Conservation (phyloP, 305 asterid species). For the Fraxinus xanthoxyloides region DNA sequence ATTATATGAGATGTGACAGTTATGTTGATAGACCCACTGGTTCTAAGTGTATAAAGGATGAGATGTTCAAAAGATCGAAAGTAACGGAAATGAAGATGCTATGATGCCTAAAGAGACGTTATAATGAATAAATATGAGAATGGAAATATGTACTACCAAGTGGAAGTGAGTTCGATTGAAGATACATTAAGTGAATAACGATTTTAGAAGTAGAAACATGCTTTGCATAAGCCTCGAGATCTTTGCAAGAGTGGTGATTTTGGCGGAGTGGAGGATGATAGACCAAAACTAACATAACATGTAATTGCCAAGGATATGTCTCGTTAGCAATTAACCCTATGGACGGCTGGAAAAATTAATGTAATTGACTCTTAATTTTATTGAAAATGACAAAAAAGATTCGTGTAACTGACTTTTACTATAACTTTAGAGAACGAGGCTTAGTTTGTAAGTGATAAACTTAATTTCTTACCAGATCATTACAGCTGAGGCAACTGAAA, state of each 20-base stretch:
- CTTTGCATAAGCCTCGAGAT: not conserved
- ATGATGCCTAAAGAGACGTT: not conserved
- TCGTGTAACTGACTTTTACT: not conserved
- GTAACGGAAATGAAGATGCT: not conserved
- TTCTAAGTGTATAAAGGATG: not conserved
- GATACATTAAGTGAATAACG: not conserved
- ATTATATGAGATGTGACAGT: not conserved
- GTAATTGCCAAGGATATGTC: not conserved
- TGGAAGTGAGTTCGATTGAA: not conserved
- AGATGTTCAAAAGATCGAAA: not conserved
- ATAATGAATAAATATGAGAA: not conserved
- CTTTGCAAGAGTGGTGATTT: not conserved
- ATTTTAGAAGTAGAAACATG: not conserved
- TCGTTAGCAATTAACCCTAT: not conserved
- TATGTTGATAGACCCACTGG: not conserved
- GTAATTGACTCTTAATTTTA: not conserved
- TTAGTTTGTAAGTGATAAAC: not conserved
- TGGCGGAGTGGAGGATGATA: not conserved
- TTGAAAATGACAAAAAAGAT: not conserved
- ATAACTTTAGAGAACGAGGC: not conserved
- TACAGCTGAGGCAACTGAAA: conserved; percentile 59
- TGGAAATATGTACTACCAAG: not conserved
- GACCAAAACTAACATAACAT: not conserved
- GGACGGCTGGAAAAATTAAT: not conserved
- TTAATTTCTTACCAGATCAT: conserved; percentile 53